phyloP scores from a whole-genome alignment of 768 basidiomycete species.

The Vishniacozyma victoriae region DNA sequence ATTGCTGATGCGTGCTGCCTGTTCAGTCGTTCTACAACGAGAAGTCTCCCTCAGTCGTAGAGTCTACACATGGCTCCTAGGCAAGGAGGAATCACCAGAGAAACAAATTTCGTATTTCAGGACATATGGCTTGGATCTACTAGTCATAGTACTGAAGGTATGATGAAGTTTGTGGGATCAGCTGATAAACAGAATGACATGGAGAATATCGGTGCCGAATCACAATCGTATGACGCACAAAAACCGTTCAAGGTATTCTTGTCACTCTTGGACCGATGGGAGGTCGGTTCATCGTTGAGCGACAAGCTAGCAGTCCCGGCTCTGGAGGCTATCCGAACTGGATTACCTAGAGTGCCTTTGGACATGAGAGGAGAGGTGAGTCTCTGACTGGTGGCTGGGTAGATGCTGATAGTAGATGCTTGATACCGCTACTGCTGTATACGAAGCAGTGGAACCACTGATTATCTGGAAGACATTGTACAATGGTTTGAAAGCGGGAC shows the following conservation, averaged over 20 bases:
- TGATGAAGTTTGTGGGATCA: slow-evolving; percentile 8
- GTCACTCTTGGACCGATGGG: slow-evolving; percentile 93
- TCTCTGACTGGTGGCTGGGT: neutral
- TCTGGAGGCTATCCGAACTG: slow-evolving; percentile 60
- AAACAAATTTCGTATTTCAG: slow-evolving; percentile 66
- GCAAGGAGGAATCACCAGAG: slow-evolving; percentile 71
- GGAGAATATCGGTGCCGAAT: slow-evolving; percentile 50
- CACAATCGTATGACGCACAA: slow-evolving; percentile 63
- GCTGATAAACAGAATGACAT: slow-evolving; percentile 61
- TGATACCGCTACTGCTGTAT: slow-evolving; percentile 79
- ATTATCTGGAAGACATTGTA: slow-evolving; percentile 78
- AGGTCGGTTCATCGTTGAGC: slow-evolving; percentile 77
- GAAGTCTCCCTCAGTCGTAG: slow-evolving; percentile 90
- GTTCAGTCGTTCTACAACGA: slow-evolving; percentile 80
- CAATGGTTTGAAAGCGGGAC: slow-evolving; percentile 26
- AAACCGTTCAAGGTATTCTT: slow-evolving; percentile 94
- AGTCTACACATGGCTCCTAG: slow-evolving; percentile 87
- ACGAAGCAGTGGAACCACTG: slow-evolving; percentile 72
- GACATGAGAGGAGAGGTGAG: slow-evolving; percentile 52
- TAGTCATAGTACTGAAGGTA: slow-evolving; percentile 66
- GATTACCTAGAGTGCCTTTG: slow-evolving; percentile 49
- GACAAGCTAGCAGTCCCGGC: slow-evolving; percentile 72
- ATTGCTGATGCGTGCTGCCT: slow-evolving; percentile 79
- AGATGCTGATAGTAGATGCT: slow-evolving; percentile 52
- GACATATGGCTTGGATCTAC: slow-evolving; percentile 63